Base-by-base conservation (phyloP, 2,329 filamentous ascomycete species). In the Stachybotrys echinatus region DNA sequence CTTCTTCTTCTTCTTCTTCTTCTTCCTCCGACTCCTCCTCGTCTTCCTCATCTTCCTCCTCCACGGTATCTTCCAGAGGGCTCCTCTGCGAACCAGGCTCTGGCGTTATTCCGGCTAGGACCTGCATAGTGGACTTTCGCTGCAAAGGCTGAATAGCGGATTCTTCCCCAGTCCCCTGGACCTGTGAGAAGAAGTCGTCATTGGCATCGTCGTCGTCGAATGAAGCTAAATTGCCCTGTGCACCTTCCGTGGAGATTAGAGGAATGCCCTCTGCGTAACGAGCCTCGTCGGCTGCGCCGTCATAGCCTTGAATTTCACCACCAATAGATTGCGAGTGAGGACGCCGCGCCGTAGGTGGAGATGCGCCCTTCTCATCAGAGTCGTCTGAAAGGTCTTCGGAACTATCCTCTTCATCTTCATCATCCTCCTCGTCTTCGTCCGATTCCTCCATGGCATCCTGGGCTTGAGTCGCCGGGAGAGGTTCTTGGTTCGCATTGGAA, bases 211-310 rank as follows among this genome's bases (percentile, higher is more conserved):
- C 74, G 5, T 74, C 71, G 7, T 65, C 66, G 58, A 79, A 77
- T 19, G 66, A 58, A 18, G 49, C 14, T 7, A 40, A 21, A 23
- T 52, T 20, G 20, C 55, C 27, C 6, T 37, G 39, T 48, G 50
- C 39, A 3, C 52, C 47, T 2, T 61, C 49, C 45, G 70, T 64
- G 19, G 74, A 71, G 58, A 82, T 81, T 52, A 90, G 66, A 1
- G 86, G 85, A 5, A 89, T 52, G 0, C 86, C 86, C 67, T 90
- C 87, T 51, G 88, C 85, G 54, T 78, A 89, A 42, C 86, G 79
- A 21, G 79, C 77, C 22, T 85, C 79, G 1, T 71, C 68, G 20
- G 69, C 70, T 37, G 75, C 70, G 34, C 71, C 71, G 12, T 72
- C 66, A 2, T 63, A 54, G 40, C 65, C 70, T 20, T 67, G 62